Base-by-base conservation (phyloP, 495 filamentous ascomycete species). In the Neurospora africana region DNA sequence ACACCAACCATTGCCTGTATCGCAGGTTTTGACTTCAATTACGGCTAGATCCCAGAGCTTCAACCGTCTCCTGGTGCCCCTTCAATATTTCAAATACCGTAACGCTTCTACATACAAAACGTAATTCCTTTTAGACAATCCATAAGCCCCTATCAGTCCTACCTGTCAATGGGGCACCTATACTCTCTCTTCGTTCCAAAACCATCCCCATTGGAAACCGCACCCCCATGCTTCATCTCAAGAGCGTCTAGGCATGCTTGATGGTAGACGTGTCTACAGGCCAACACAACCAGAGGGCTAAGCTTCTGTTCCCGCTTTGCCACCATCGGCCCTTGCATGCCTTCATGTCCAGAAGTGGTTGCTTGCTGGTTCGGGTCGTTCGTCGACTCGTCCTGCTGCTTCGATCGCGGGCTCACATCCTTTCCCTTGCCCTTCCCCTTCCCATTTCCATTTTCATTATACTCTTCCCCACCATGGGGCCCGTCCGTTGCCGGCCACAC, bases 211-310 rank as follows among this genome's bases (percentile, higher is more conserved):
- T 72, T 65, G 9, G 53, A 72, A 72, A 74, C 76, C 37, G 71
- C 74, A 40, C 68, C 39, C 33, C 79, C 76, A n/a, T 82, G 78
- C 76, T 85, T 83, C 30, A 74, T 81, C 75, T 86, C 84, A 74
- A 89, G 70, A 68, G 81, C 81, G 68, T 90, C 89, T 70, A 91
- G 77, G 79, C 89, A 91, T 27, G 75, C 81, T 73, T 86, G 84
- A 75, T 91, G 89, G 75, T 89, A 90, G 40, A 90, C 84, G 76
- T 91, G 89, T 61, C 87, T 83, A 76, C 89, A 91, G 47, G 86
- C 86, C 44, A 90, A 80, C 71, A 91, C 79, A 1, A 91, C 84
- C 39, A 91, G 76, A 58, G 87, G 82, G 15, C 83, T 85, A 35
- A 87, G 78, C 5, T 78, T 74, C 21, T 78, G 75, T 8, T 77